Base-by-base conservation (phyloP, 2,329 filamentous ascomycete species). In the Ceratocystis eucalypticola region DNA sequence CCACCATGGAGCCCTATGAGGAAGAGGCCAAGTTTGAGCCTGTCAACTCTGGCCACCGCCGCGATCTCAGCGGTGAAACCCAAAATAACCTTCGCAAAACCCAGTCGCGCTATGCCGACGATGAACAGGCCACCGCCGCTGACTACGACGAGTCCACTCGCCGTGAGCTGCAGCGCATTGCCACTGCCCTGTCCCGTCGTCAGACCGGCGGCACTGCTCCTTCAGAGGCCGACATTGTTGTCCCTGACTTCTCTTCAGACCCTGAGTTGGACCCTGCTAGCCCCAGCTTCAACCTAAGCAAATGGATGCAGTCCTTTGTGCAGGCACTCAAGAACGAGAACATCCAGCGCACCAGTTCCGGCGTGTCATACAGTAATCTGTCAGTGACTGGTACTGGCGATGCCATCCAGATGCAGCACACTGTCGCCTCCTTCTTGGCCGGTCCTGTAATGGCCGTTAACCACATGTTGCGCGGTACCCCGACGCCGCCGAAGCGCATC, bases 391-490 rank as follows among this genome's bases (percentile, higher is more conserved):
- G 88, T 0, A 85, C 84, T 0, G 87, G 86, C 0, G 80, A 82
- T 1, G 85, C 85, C 0, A 72, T 91, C 28, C 85, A 89, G 69
- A 76, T 89, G 1, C 88, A 91, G 71, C 78, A 84, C 66, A 89
- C 83, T 1, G 84, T 91, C 2, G 79, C 77, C 1, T 84, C 84
- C 1, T 74, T 84, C 6, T 72, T 88, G 25, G 73, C 81, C 68
- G 77, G 81, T 0, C 87, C 85, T 0, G 74, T 88, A 25, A 78
- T 83, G 1, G 72, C 83, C 0, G 2, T 62, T 3, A 10, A 41
- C 12, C 30, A 10, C 6, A n/a, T 68, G n/a, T 7, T 66, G 15
- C 55, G 55, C 55, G 55, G 55, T n/a, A 78, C 76, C 15, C 72
- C 73, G 1, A 76, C 75, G 59, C 77, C 75, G 12, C 30, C 48